phyloP scores from a whole-genome alignment of 176 grass and related monocot species.

The Cenchrus purpureus region DNA sequence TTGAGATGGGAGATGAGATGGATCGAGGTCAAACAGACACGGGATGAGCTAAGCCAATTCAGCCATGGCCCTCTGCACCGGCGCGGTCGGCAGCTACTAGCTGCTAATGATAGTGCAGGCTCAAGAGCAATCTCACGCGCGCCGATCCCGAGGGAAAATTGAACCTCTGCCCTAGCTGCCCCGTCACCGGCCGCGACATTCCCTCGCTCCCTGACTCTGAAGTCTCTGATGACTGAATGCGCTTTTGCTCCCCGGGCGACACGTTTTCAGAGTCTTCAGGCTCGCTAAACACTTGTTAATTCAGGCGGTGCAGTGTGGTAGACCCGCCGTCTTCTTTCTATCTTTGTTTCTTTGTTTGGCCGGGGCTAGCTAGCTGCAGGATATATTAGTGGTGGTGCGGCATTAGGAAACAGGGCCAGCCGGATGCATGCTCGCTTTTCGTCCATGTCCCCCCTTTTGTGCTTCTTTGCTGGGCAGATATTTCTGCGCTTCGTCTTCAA shows the following conservation, averaged over 20 bases:
- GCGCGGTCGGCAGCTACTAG: neutral
- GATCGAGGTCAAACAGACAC: slow-evolving; percentile 40
- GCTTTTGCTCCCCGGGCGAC: slow-evolving; percentile 50
- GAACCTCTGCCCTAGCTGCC: neutral
- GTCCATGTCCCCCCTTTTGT: neutral
- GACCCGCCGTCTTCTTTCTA: slow-evolving; percentile 25
- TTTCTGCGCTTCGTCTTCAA: neutral
- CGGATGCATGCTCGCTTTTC: neutral
- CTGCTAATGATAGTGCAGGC: slow-evolving; percentile 57
- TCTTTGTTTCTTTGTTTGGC: neutral
- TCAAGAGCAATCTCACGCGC: slow-evolving; percentile 56
- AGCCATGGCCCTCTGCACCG: neutral
- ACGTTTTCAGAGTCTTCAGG: slow-evolving; percentile 20
- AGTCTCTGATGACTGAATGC: neutral
- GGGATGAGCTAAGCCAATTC: neutral
- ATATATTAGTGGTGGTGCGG: neutral
- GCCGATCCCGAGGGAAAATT: slow-evolving; percentile 47
- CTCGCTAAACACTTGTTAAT: slow-evolving; percentile 35
- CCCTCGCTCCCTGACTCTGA: neutral
- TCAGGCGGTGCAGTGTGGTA: slow-evolving; percentile 18
- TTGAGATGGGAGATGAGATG: neutral
- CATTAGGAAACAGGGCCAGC: slow-evolving; percentile 41
- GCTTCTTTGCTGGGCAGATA: slow-evolving; percentile 1
- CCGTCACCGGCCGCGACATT: slow-evolving; percentile 4
- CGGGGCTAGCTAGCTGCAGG: neutral